phyloP scores from a whole-genome alignment of 108 stramenopile species.

The Skeletonema costatum region DNA sequence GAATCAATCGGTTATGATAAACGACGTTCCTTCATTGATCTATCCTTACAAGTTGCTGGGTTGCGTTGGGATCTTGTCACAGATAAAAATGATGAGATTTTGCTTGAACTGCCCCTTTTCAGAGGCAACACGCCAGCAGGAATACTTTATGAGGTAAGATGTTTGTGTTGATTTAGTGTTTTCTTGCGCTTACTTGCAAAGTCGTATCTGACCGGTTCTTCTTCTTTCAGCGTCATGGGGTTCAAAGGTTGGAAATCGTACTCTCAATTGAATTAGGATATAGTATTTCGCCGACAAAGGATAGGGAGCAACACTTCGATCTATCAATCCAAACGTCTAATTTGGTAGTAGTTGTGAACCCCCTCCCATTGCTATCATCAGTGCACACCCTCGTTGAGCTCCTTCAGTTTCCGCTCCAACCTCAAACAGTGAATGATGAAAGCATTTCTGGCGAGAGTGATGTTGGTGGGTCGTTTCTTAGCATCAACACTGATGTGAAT shows the following conservation, averaged over 20 bases:
- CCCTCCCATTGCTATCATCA: conserved; percentile 24
- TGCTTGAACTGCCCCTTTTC: conserved; percentile 10
- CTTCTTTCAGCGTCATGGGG: not conserved
- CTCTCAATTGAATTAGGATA: not conserved
- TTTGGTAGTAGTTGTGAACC: conserved; percentile 28
- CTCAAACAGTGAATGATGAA: not conserved
- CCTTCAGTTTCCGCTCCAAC: conserved; percentile 6
- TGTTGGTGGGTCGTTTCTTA: not conserved
- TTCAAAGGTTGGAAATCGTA: not conserved
- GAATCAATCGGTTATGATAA: not conserved
- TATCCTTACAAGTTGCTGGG: conserved; percentile 3
- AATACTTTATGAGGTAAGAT: conserved; percentile 30
- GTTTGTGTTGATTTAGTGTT: not conserved
- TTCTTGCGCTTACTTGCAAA: not conserved
- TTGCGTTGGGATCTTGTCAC: conserved; percentile 6
- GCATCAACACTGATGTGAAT: conserved; percentile 1
- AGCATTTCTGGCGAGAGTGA: not conserved
- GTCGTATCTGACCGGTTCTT: not conserved
- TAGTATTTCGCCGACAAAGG: conserved; percentile 4
- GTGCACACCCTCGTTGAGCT: not conserved
- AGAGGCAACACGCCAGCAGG: not conserved
- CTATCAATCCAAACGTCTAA: not conserved
- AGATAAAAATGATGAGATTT: not conserved
- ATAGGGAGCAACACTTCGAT: not conserved
- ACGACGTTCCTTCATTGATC: not conserved